Percentiles rank a stretch among this genome's conserved stretches.
phyloP scores from a whole-genome alignment of 495 filamentous ascomycete species.

The Talaromyces wortmannii region DNA sequence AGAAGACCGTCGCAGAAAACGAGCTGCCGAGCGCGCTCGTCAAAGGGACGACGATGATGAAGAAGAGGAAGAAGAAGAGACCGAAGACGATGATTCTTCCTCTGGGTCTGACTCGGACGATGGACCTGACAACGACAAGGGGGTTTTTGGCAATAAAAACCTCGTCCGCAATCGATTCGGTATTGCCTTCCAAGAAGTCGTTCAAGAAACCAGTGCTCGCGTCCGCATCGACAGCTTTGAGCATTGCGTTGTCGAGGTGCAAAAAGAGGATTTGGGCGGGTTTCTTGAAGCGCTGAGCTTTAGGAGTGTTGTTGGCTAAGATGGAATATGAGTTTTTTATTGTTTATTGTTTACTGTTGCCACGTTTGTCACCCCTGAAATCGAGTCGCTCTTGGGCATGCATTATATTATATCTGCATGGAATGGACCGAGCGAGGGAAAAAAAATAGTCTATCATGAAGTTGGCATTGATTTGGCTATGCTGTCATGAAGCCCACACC shows the following conservation, averaged over 20 bases:
- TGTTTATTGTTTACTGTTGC: not conserved
- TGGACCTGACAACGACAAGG: conserved; percentile 56
- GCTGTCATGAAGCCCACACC: too few species aligned
- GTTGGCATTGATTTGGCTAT: too few species aligned
- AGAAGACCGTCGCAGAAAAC: conserved; percentile 48
- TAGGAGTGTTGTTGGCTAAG: conserved; percentile 82
- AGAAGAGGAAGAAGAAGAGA: conserved; percentile 51
- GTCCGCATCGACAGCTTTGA: conserved; percentile 96
- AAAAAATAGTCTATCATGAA: not conserved
- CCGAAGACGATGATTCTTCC: conserved; percentile 35
- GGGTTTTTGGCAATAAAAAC: conserved; percentile 46
- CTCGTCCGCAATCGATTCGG: conserved; percentile 83
- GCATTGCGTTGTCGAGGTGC: conserved; percentile 92
- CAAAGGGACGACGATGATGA: conserved; percentile 46
- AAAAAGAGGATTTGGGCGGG: conserved; percentile 85
- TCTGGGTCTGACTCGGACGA: conserved; percentile 53
- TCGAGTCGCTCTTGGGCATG: not conserved
- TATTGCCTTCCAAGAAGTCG: conserved; percentile 91
- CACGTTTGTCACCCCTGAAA: not conserved
- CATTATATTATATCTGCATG: not conserved
- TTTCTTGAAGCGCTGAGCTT: conserved; percentile 90
- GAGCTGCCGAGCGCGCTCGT: conserved; percentile 36
- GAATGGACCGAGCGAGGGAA: not conserved
- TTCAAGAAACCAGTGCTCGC: conserved; percentile 80
- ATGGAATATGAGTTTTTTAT: not conserved